phyloP scores from a whole-genome alignment of 352 stramenopile species.

The Globisporangium carolinianum region DNA sequence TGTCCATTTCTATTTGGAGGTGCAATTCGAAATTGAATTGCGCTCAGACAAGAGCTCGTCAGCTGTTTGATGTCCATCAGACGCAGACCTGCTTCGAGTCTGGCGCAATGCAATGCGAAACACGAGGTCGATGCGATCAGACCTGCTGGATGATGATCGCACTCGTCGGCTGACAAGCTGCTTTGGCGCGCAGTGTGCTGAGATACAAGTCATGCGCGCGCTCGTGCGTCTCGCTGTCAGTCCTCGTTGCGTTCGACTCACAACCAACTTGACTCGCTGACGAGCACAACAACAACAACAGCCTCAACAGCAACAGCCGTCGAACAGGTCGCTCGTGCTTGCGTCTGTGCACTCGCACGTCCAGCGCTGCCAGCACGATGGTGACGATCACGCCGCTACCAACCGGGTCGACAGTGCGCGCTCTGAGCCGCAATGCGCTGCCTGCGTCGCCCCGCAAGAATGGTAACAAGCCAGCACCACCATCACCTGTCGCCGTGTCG shows the following conservation, averaged over 20 bases:
- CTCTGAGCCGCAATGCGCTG: background rate
- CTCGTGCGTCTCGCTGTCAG: too few species aligned
- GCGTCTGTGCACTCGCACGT: background rate
- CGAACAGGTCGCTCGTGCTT: background rate
- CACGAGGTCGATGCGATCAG: too few species aligned
- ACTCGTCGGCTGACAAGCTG: too few species aligned
- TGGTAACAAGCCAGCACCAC: constrained; percentile 10
- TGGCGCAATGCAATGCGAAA: too few species aligned
- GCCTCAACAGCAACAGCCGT: background rate
- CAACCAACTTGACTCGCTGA: background rate
- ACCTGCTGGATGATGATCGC: too few species aligned
- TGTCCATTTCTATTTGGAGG: too few species aligned
- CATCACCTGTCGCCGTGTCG: background rate
- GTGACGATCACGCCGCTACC: constrained; percentile 23
- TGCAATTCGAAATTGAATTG: too few species aligned
- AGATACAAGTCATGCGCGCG: too few species aligned
- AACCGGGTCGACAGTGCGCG: background rate
- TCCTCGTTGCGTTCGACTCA: background rate
- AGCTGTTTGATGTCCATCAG: too few species aligned
- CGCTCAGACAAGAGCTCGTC: too few species aligned
- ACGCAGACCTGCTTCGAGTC: too few species aligned
- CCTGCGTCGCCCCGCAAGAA: background rate
- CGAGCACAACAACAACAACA: background rate
- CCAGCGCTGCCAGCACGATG: background rate
- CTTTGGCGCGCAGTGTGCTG: too few species aligned